Evolutionary conservation across 192 early-diverging fungal genomes (phyloP), one percentile per base, ranked within the genome.

Genomic region (Obelidium mucronatum): DNA sequence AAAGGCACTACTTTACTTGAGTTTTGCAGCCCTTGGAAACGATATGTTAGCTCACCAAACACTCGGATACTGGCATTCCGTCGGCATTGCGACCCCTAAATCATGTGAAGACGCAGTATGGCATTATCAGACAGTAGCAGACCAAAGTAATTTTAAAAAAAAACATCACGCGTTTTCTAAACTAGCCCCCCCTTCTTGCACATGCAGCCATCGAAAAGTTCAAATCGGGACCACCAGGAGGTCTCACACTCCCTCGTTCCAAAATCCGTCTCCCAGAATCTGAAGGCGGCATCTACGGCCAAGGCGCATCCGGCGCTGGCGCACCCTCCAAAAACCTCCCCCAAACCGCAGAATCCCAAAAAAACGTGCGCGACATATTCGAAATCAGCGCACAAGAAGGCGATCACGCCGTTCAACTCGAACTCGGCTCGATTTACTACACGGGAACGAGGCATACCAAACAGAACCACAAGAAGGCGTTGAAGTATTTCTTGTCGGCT

Each of bases 241-340:
- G 97, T 17, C 93, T 84, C 4, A 67, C 81, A 26, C 79, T 92
- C 79, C 94, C 94, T 6, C 83, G 84, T 22, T 68, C 85, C 13
- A 91, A 92, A 67, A 79, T 86, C 40, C 84, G 91, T 35, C 81
- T 99, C 63, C 85, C 91, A 4, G 94, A 95, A 59, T 82, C 90
- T 1, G 82, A 90, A 52, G 95, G 94, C 36, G 96, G 97, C 22
- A 86, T 93, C 0, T 99, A 92, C 79, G 96, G 97, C 3, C 87
- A 90, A 67, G 92, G 91, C 31, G 93, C 96, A 2, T 90, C 83
- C 75, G 87, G 75, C 40, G 36, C 64, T 39, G 85, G 82, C 3
- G 85, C 88, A 69, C 89, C 85, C 40, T 83, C 72, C 31, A 78
- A 84, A 37, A 84, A 89, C 30, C 60, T 26, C 8, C 76, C 48